Evolutionary conservation across 208 protist species (phyloP).

Genomic region (Strigomonas culicis): DNA sequence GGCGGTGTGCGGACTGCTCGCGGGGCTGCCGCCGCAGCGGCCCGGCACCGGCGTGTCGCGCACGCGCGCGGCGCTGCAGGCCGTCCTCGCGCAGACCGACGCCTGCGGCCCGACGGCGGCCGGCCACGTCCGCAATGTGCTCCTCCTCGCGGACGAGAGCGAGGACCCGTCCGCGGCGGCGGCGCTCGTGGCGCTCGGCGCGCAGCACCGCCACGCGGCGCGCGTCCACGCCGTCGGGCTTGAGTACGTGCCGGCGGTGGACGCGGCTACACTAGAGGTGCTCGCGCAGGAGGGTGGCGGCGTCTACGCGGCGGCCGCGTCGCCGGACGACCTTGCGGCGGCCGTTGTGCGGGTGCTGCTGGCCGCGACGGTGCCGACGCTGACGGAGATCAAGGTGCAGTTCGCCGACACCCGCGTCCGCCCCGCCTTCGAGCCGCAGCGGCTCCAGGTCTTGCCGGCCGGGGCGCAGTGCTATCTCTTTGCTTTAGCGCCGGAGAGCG

Average conservation of each 20-base stretch:
- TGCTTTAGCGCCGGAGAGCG: conserved; percentile 23
- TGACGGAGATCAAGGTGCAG: conserved; percentile 32
- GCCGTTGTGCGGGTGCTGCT: conserved; percentile 34
- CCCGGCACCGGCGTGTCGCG: conserved; percentile 17
- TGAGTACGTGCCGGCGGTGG: neutral
- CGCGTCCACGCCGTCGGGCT: conserved; percentile 63
- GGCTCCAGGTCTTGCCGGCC: conserved; percentile 25
- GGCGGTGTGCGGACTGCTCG: conserved; percentile 8
- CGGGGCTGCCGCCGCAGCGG: conserved; percentile 20
- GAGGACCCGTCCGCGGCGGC: conserved; percentile 16
- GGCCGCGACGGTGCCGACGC: conserved; percentile 42
- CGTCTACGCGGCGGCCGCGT: conserved; percentile 21
- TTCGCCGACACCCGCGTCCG: conserved; percentile 23
- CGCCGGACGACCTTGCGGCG: conserved; percentile 13
- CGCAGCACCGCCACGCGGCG: conserved; percentile 15
- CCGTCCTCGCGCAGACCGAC: conserved; percentile 14
- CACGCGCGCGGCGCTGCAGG: conserved; percentile 36
- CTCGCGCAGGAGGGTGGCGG: conserved; percentile 48
- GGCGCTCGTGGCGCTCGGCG: conserved; percentile 25
- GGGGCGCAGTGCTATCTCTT: conserved; percentile 39
- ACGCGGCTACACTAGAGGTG: conserved; percentile 38
- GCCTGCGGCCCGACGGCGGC: conserved; percentile 24
- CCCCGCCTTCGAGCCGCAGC: neutral
- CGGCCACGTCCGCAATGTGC: conserved; percentile 66
- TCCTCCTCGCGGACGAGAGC: conserved; percentile 58